Percentiles rank a stretch among this genome's conserved stretches.
These are phyloP conservation scores for Globisporangium sylvaticum DNA, from an alignment of 352 stramenopile genomes.

Conservation along the genomic window DNA sequence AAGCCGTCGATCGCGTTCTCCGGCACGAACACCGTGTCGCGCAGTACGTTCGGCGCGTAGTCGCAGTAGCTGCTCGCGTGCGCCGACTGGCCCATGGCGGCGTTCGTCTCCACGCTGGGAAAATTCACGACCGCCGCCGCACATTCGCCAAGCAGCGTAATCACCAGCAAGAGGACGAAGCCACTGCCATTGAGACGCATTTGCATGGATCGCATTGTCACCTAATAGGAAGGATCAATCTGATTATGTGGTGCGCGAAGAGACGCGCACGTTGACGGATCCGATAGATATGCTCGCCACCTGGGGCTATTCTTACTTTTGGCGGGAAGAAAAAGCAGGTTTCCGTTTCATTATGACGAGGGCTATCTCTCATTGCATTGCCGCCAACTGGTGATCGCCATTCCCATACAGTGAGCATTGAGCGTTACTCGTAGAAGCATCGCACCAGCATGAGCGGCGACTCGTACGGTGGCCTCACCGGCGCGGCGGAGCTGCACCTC, in stretches of 20 bases:
- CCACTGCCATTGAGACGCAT: neutral
- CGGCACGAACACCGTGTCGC: conserved; percentile 56
- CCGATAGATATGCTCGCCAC: neutral
- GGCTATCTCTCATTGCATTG: neutral
- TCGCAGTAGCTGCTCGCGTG: conserved; percentile 76
- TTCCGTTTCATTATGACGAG: neutral
- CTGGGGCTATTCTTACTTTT: neutral
- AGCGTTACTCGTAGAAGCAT: neutral
- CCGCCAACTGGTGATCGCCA: neutral
- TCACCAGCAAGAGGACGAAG: conserved; percentile 7
- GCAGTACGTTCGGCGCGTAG: conserved; percentile 55
- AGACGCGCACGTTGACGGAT: conserved; percentile 1
- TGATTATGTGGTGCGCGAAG: neutral
- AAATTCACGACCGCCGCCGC: conserved; percentile 42
- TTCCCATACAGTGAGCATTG: neutral
- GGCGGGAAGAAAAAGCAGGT: neutral
- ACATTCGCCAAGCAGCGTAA: neutral
- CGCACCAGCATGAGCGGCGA: conserved; percentile 23
- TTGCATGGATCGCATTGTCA: neutral
- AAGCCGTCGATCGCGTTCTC: conserved; percentile 74
- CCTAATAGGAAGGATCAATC: neutral
- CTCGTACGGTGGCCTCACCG: conserved; percentile 16
- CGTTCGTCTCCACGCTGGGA: conserved; percentile 65
- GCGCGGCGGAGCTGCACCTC: conserved; percentile 71
- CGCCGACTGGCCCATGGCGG: conserved; percentile 40